Conservation (phyloP, 768 basidiomycete species). For the Leucosporidium scottii region DNA sequence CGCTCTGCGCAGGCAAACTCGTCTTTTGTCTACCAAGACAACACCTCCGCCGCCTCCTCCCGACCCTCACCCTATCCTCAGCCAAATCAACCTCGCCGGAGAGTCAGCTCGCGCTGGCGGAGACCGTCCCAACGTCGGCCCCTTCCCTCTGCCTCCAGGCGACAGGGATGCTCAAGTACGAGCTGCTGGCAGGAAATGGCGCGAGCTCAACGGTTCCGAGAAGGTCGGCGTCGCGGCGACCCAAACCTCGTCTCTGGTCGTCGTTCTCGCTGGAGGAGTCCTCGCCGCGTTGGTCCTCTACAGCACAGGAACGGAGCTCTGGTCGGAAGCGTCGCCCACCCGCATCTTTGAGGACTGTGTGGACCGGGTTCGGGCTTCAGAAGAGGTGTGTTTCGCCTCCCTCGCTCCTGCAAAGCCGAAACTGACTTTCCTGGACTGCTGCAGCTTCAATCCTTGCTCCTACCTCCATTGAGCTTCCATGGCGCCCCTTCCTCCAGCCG, state of each 20-base stretch:
- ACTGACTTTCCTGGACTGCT: background rate
- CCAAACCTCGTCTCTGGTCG: slow-evolving; percentile 17
- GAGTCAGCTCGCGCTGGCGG: slow-evolving; percentile 1
- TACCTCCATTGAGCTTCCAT: slow-evolving; percentile 23
- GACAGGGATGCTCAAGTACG: slow-evolving; percentile 4
- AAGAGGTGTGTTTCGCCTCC: slow-evolving; percentile 2
- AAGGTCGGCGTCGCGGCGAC: slow-evolving; percentile 10
- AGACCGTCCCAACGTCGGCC: slow-evolving; percentile 8
- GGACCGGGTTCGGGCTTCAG: slow-evolving; percentile 16
- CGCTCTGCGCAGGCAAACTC: background rate
- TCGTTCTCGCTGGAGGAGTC: slow-evolving; percentile 21
- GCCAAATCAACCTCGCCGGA: background rate
- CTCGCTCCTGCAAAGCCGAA: background rate
- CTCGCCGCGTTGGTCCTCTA: slow-evolving; percentile 15
- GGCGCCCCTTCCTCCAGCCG: slow-evolving; percentile 8
- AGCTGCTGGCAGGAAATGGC: slow-evolving; percentile 10
- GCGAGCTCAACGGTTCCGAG: background rate
- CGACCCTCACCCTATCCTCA: slow-evolving; percentile 15
- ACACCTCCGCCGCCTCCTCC: background rate
- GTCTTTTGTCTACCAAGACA: background rate
- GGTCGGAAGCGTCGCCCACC: slow-evolving; percentile 23
- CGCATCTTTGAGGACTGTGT: slow-evolving; percentile 29
- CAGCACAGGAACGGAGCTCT: slow-evolving; percentile 24
- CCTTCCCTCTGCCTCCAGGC: slow-evolving; percentile 24
- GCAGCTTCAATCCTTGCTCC: slow-evolving; percentile 18